Percentiles rank a stretch among this genome's conserved stretches.
These are phyloP conservation scores for Microstegium vimineum DNA, from an alignment of 176 grass and related monocot genomes.

Conservation along the genomic window DNA sequence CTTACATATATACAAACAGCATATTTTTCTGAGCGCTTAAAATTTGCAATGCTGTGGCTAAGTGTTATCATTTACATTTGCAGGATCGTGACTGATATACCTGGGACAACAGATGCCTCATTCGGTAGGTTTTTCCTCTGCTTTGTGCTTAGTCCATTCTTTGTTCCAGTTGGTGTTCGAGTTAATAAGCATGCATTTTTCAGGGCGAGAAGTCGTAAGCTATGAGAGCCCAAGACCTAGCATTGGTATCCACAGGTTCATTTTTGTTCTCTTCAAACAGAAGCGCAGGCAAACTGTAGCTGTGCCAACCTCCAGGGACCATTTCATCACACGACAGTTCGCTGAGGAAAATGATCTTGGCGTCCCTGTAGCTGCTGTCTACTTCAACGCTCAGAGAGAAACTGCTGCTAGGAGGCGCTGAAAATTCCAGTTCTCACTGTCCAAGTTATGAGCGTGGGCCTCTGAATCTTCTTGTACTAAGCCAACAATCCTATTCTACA, in stretches of 20 bases:
- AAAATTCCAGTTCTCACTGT: not conserved
- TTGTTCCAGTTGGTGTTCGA: constrained; percentile 11
- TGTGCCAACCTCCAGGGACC: constrained; percentile 48
- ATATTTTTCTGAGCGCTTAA: constrained; percentile 1
- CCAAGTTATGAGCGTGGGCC: constrained; percentile 12
- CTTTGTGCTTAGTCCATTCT: not conserved
- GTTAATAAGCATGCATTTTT: not conserved
- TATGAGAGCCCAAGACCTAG: constrained; percentile 83
- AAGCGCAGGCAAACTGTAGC: constrained; percentile 42
- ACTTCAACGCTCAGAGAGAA: constrained; percentile 87
- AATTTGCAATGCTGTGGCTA: constrained; percentile 9
- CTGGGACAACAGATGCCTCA: constrained; percentile 82
- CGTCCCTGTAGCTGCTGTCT: constrained; percentile 83
- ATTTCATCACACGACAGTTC: constrained; percentile 77
- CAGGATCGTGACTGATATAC: constrained; percentile 97
- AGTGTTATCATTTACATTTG: constrained; percentile 26
- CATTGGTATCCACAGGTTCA: constrained; percentile 93
- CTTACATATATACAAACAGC: not conserved
- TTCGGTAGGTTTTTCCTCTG: constrained; percentile 60
- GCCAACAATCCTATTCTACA: not conserved
- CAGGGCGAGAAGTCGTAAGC: constrained; percentile 61
- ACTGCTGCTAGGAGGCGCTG: constrained; percentile 79
- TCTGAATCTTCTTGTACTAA: not conserved
- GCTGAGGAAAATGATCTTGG: constrained; percentile 73
- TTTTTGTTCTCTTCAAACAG: constrained; percentile 95